Conservation (phyloP, 176 grass and related monocot species). For the sorghum (Sorghum bicolor) region Sorghum_bicolor_NCBIv3 NC_012878.2:53140001-53140500, state of each 20-base stretch:
- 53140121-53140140: not conserved
- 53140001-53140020: not conserved
- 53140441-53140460: not conserved
- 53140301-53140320: not conserved
- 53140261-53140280: not conserved
- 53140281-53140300: not conserved
- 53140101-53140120: not conserved
- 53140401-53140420: not conserved
- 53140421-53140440: not conserved
- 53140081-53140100: not conserved
- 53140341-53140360: not conserved
- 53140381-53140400: not conserved
- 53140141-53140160: not conserved
- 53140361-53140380: not conserved
- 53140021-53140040: not conserved
- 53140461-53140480: not conserved
- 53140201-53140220: not conserved
- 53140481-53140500: not conserved
- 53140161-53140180: not conserved
- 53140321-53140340: not conserved
- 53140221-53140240: not conserved
- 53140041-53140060: not conserved
- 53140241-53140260: conserved; percentile 11
- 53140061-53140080: not conserved
- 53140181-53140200: not conserved